phyloP scores from a whole-genome alignment of 495 filamentous ascomycete genomes.

The Baudoinia panamericana region DNA sequence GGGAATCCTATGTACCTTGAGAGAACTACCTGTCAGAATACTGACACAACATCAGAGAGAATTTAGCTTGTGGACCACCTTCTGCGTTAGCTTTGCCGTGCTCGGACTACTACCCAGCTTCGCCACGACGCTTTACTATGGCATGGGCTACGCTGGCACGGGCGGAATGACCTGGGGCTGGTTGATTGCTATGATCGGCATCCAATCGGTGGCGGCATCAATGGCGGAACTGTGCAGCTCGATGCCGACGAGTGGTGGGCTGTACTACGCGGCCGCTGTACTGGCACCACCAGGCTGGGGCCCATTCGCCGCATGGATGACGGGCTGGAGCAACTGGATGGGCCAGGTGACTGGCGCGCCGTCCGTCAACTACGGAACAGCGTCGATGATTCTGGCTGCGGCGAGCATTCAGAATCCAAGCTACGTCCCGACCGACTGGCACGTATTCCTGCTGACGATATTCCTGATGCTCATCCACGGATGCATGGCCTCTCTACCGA shows the following conservation, averaged over 20 bases:
- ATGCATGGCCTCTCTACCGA: slow-evolving; percentile 61
- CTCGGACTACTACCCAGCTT: slow-evolving; percentile 62
- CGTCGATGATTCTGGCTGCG: slow-evolving; percentile 63
- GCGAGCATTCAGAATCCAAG: slow-evolving; percentile 53
- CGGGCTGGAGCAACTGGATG: slow-evolving; percentile 44
- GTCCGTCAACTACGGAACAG: slow-evolving; percentile 46
- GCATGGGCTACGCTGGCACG: slow-evolving; percentile 70
- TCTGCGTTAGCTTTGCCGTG: slow-evolving; percentile 67
- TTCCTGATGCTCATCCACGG: slow-evolving; percentile 60
- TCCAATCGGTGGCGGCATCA: slow-evolving; percentile 55
- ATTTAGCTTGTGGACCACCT: slow-evolving; percentile 71
- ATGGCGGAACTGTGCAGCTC: slow-evolving; percentile 56
- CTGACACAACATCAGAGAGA: slow-evolving; percentile 69
- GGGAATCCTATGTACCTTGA: slow-evolving; percentile 35
- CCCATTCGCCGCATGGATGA: slow-evolving; percentile 52
- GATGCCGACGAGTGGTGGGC: slow-evolving; percentile 61
- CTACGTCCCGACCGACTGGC: slow-evolving; percentile 53
- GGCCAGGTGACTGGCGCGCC: slow-evolving; percentile 59
- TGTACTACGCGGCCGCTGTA: slow-evolving; percentile 69
- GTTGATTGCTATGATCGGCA: slow-evolving; percentile 62
- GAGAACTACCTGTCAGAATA: slow-evolving; percentile 50
- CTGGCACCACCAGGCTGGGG: slow-evolving; percentile 63
- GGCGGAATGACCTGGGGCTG: slow-evolving; percentile 73
- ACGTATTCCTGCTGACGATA: slow-evolving; percentile 56
- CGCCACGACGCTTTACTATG: slow-evolving; percentile 63